Base-by-base conservation (phyloP, 2,329 filamentous ascomycete genomes). In the Aurifilum marmelostoma region DNA sequence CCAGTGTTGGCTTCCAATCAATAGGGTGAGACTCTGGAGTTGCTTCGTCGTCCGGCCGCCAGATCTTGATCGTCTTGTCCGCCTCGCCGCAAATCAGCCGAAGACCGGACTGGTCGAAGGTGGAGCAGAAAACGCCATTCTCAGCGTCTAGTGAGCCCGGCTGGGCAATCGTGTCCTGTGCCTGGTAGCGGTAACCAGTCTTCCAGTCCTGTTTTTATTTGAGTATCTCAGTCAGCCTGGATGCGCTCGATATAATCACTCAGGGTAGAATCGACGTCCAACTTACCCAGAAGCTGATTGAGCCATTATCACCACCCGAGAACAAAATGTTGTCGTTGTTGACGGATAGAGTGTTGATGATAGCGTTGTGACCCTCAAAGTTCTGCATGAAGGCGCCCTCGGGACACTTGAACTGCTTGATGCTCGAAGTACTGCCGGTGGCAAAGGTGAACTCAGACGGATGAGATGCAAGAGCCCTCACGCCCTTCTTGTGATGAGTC, bases 341-440 rank as follows among this genome's bases (percentile, higher is more conserved):
- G 41, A 96, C 94, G 58, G 93, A 88, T 60, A 99, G 83, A 0
- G 94, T 94, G 81, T 99, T 99, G 83, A 99, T 95, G 78, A 99
- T 97, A 70, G 93, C 89, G 76, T 97, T 97, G 77, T 98, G 95
- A 5, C 95, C 95, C 58, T 97, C 93, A 76, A 98, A 98, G 78
- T 98, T 98, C 80, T 97, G 94, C 96, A 99, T 99, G 78, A 99
- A 98, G 21, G 93, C 93, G 50, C 95, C 97, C 78, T 97, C 94
- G 1, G 97, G 97, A 74, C 94, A 98, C 79, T 98, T 97, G 95
- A 96, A 99, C 82, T 99, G 96, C 84, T 99, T 99, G 82, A 99
- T 97, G 77, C 92, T 94, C 32, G 92, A 92, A 0, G 95, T 94
- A 76, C 93, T 97, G 58, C 92, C 96, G 70, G 89, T 94, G 5